Conservation (phyloP, 768 basidiomycete genomes). For the Pleurotus giganteus region DNA sequence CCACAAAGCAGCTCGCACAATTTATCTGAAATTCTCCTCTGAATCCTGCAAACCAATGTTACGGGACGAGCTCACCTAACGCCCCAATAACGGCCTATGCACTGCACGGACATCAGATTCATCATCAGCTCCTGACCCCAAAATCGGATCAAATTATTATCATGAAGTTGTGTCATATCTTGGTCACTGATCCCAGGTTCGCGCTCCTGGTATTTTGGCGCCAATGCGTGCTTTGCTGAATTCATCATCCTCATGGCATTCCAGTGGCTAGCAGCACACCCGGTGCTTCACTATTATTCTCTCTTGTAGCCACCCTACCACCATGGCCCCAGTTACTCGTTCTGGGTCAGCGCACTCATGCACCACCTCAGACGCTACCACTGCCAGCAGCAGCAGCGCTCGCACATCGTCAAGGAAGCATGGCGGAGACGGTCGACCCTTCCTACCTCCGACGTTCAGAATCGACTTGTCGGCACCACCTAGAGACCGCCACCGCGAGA, state of each 20-base stretch:
- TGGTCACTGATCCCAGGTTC: too few relatives aligned
- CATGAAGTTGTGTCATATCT: background rate
- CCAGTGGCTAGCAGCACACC: background rate
- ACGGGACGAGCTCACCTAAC: too few relatives aligned
- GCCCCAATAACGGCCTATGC: too few relatives aligned
- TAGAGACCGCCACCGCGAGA: conserved; percentile 24
- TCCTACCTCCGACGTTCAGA: conserved; percentile 23
- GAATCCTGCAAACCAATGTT: too few relatives aligned
- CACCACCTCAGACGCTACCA: background rate
- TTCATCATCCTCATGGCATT: conserved; percentile 9
- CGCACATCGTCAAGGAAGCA: background rate
- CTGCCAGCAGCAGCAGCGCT: background rate
- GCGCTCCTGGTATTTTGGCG: background rate
- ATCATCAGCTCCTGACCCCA: too few relatives aligned
- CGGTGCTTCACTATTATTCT: too few relatives aligned
- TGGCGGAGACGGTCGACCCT: background rate
- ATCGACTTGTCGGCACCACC: conserved; percentile 33
- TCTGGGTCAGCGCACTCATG: background rate
- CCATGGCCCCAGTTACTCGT: background rate
- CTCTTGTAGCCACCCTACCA: background rate
- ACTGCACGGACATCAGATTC: too few relatives aligned
- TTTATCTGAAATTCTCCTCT: too few relatives aligned
- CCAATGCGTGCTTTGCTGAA: conserved; percentile 1
- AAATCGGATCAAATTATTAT: too few relatives aligned
- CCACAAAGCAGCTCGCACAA: too few relatives aligned